Conservation (phyloP, 495 filamentous ascomycete species). For the Penicillium crystallinum region DNA sequence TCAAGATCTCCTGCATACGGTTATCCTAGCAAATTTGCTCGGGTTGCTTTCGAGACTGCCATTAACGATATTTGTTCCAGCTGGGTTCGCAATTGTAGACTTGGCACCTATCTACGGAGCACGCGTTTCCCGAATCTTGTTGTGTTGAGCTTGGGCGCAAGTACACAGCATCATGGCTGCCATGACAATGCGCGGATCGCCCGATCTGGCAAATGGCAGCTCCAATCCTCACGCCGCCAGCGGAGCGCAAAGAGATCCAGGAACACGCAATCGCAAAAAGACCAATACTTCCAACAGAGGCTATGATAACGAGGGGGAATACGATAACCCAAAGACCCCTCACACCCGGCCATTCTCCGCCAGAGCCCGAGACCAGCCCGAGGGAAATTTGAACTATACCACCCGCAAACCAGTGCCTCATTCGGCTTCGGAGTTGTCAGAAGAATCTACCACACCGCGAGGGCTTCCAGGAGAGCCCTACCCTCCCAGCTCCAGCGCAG, state of each 20-base stretch:
- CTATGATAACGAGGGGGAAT: conserved; percentile 7
- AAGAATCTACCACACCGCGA: conserved; percentile 22
- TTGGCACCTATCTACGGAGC: not conserved
- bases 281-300: not conserved
- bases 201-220: conserved; percentile 20
- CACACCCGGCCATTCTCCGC: conserved; percentile 17
- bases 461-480: conserved; percentile 12
- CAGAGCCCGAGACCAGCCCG: conserved; percentile 14
- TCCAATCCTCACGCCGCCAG: conserved; percentile 6
- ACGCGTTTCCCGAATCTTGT: not conserved
- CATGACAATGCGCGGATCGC: conserved; percentile 14
- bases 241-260: conserved; percentile 5
- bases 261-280: conserved; percentile 11
- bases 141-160: not conserved
- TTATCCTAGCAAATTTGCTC: not conserved
- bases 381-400: conserved; percentile 19
- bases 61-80: not conserved
- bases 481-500: not conserved
- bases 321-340: conserved; percentile 1
- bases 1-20: not conserved
- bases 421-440: conserved; percentile 2
- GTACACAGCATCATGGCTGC: conserved; percentile 13
- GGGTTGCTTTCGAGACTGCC: not conserved
- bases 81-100: conserved; percentile 12
- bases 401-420: conserved; percentile 10